Evolutionary conservation across 768 basidiomycete genomes (phyloP).

Genomic region (Boletus rubroflammeus): DNA sequence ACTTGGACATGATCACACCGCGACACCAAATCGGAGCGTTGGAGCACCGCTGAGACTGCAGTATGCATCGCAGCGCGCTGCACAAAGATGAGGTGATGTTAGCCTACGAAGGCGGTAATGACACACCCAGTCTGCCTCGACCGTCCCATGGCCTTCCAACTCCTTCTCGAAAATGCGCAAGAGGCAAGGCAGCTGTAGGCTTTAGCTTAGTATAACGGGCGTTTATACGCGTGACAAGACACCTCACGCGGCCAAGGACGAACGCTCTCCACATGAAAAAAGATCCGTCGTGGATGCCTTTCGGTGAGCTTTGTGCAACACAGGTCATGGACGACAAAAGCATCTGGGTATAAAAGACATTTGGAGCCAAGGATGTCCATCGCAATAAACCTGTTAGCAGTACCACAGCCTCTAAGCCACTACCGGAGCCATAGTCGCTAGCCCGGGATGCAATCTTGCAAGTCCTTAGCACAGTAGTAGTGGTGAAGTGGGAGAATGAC

Average conservation of each 20-base stretch:
- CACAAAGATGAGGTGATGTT: conserved; percentile 10
- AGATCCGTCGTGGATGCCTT: conserved; percentile 28
- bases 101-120: not conserved
- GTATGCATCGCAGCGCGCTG: conserved; percentile 44
- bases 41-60: conserved; percentile 46
- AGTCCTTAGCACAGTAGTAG: not conserved
- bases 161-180: conserved; percentile 52
- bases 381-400: conserved; percentile 54
- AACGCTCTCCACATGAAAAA: conserved; percentile 65
- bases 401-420: conserved; percentile 47
- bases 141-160: conserved; percentile 44
- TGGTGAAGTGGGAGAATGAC: conserved; percentile 12
- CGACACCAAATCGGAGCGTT: conserved; percentile 51
- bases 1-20: conserved; percentile 50
- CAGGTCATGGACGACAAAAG: conserved; percentile 61
- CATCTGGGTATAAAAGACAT: conserved; percentile 65
- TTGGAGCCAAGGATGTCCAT: conserved; percentile 61
- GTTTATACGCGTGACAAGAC: not conserved
- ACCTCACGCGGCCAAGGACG: conserved; percentile 63
- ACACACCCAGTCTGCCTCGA: conserved; percentile 59
- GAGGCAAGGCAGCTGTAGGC: conserved; percentile 56
- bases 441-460: conserved; percentile 56
- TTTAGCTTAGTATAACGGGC: not conserved
- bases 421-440: conserved; percentile 61
- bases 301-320: conserved; percentile 48